Evolutionary conservation across 208 protist species (phyloP), one percentile per base, ranked within the genome.

Genomic region (Leishmania lainsoni): DNA sequence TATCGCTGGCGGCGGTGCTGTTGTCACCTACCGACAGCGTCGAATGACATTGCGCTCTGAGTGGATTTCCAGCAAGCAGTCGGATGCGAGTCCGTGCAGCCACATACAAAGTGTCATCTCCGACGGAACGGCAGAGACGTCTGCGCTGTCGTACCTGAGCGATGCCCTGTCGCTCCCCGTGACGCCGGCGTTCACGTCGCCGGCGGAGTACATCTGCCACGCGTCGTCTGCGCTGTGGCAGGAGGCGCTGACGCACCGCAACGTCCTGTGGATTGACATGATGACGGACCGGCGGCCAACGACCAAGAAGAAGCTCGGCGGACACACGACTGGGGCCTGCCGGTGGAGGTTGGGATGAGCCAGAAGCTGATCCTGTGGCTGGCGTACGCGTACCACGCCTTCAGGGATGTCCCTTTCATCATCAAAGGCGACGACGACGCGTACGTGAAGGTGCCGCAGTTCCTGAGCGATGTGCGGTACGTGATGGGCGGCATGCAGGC

Each of bases 381-480:
- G 71, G 29, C 83, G 8, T 83, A 88, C 63, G 83, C 83, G 74
- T 82, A 90, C 76, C 66, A 79, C 61, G 39, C 80, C 1, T 92
- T 90, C 73, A 81, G 79, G 39, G 75, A 81, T 26, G 84, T 84
- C 51, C 58, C 66, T 32, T 92, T 85, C 80, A 65, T 92, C 68
- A 80, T 80, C 45, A 92, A 90, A 68, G 82, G 84, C n/a, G 89
- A 92, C 72, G 89, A 92, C 78, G 89, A 92, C 72, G 85, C 83
- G 54, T 92, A 88, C 69, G 22, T 90, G 58, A 85, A 83, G 71
- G 86, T 92, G 79, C 89, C 89, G 78, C 86, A 92, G 79, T 89
- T 85, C 61, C 76, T 92, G 66, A 66, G 80, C 54, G 89, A 89
- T 70, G 61, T 90, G 39, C 83, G 66, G 45, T 76, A 51, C 0